phyloP scores from a whole-genome alignment of 352 stramenopile genomes.

The Thalassiosira oceanica region DNA sequence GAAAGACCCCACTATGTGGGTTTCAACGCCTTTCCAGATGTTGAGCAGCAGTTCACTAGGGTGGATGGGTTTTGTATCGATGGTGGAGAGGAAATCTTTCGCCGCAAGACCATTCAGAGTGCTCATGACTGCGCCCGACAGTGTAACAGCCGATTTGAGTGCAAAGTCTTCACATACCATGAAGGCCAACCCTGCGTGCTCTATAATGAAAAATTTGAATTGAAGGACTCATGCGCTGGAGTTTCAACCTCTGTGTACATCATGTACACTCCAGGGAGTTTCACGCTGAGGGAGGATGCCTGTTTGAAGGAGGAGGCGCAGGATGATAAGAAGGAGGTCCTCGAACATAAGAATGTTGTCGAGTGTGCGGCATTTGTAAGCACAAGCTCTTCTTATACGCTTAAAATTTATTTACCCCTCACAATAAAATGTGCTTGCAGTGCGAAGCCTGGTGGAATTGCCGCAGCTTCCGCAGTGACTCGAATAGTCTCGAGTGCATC shows the following conservation, averaged over 20 bases:
- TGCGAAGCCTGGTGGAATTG: constrained; percentile 21
- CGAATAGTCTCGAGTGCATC: constrained; percentile 10
- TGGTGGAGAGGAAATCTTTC: neutral
- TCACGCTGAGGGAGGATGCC: constrained; percentile 5
- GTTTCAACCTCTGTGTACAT: constrained; percentile 1
- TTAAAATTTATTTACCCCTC: too few species aligned
- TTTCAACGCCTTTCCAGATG: constrained; percentile 13
- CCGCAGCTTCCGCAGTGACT: constrained; percentile 16
- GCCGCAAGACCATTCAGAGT: constrained; percentile 10
- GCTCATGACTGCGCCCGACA: constrained; percentile 13
- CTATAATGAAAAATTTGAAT: constrained; percentile 4
- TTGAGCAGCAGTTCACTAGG: constrained; percentile 2
- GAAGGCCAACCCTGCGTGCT: constrained; percentile 8
- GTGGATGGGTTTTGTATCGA: constrained; percentile 14
- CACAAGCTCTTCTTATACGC: too few species aligned
- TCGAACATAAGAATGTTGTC: constrained; percentile 9
- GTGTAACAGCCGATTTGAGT: constrained; percentile 8
- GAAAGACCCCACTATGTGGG: constrained; percentile 14
- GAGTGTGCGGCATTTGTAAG: constrained; percentile 21
- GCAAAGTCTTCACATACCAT: constrained; percentile 23
- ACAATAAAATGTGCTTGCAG: too few species aligned
- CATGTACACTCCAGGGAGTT: constrained; percentile 16
- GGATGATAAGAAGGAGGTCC: neutral
- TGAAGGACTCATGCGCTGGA: constrained; percentile 5
- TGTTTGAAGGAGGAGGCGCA: constrained; percentile 18